phyloP scores from a whole-genome alignment of 2,329 filamentous ascomycete genomes.

The Venturia asperata region DNA sequence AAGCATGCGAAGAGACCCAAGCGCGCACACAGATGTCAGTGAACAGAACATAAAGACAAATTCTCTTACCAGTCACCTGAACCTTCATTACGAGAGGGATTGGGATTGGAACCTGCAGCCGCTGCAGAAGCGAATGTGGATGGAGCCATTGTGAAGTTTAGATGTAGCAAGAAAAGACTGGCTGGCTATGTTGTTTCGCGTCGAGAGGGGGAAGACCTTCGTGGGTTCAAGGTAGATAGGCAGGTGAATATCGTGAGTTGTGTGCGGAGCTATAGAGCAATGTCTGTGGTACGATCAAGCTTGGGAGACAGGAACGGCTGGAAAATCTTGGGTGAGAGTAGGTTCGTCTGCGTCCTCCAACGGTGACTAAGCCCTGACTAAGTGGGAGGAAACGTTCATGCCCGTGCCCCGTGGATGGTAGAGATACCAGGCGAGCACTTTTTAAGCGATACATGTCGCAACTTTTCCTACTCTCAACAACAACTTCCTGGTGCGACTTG shows the following conservation, averaged over 20 bases:
- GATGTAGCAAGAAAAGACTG: conserved; percentile 2
- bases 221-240: background rate
- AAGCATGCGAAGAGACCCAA: conserved; percentile 8
- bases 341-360: background rate
- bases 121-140: conserved; percentile 46
- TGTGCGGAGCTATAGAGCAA: conserved; percentile 11
- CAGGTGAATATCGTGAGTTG: background rate
- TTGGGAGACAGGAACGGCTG: background rate
- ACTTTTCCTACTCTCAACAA: background rate
- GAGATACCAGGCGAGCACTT: background rate
- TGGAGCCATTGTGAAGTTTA: conserved; percentile 35
- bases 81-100: conserved; percentile 37
- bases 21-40: conserved; percentile 9
- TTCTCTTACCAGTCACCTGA: conserved; percentile 41
- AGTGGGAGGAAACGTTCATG: background rate
- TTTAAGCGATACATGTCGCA: background rate
- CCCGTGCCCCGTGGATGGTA: background rate
- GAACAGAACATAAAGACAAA: conserved; percentile 12
- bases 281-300: background rate
- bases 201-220: background rate
- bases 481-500: background rate
- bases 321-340: background rate
- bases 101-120: conserved; percentile 36
- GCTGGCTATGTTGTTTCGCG: background rate
- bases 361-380: background rate